Conservation (phyloP, 495 filamentous ascomycete genomes). For the Aspergillus kassunensis region DNA sequence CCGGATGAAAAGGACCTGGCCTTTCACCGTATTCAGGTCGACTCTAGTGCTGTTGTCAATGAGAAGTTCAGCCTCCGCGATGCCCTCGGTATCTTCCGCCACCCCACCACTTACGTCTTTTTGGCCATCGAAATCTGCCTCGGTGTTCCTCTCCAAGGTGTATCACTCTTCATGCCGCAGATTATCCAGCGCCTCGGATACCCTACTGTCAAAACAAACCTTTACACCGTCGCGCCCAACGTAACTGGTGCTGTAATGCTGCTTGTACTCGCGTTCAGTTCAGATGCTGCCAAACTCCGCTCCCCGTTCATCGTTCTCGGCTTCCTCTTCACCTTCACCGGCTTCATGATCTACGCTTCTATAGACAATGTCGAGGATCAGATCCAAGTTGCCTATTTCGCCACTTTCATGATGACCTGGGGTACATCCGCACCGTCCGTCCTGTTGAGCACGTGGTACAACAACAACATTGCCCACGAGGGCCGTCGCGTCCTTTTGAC, state of each 20-base stretch:
- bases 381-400: constrained; percentile 67
- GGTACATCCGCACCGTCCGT: constrained; percentile 53
- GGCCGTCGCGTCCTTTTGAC: constrained; percentile 66
- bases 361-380: constrained; percentile 56
- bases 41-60: constrained; percentile 67
- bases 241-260: constrained; percentile 64
- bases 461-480: constrained; percentile 78
- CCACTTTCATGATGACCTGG: constrained; percentile 83
- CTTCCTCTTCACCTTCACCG: constrained; percentile 68
- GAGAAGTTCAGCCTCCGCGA: constrained; percentile 66
- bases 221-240: constrained; percentile 75
- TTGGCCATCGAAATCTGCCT: constrained; percentile 69
- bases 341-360: constrained; percentile 70
- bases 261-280: constrained; percentile 63
- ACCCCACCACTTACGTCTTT: constrained; percentile 59
- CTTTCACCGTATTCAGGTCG: constrained; percentile 69
- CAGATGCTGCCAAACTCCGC: constrained; percentile 60
- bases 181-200: constrained; percentile 64
- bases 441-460: constrained; percentile 60
- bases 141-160: constrained; percentile 70
- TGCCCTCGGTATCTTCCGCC: constrained; percentile 58
- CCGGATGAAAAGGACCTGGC: constrained; percentile 65
- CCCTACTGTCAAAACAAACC: constrained; percentile 64
- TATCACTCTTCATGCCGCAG: constrained; percentile 68
- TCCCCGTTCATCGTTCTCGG: constrained; percentile 72